Base-by-base conservation (phyloP, 2,329 filamentous ascomycete genomes). In the Ceratocystis eucalypticola region DNA sequence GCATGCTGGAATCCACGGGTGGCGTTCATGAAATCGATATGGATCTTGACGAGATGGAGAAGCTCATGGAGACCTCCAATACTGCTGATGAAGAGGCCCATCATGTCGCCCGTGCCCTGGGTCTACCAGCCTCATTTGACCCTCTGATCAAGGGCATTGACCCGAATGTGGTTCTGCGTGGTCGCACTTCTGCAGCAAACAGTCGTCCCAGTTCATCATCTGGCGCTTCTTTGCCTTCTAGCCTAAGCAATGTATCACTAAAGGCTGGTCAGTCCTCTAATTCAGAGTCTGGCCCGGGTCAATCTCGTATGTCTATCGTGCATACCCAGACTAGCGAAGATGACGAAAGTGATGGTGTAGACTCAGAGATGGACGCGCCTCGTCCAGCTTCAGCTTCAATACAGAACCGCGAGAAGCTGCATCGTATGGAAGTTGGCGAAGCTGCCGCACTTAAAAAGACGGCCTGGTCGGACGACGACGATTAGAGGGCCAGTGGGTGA, bases 1-100 rank as follows among this genome's bases (percentile, higher is more conserved):
- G 87, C 65, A 91, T 96, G 75, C 78, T 96, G 8, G 84, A 88
- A 64, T 82, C 88, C 71, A 81, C 76, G 7, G 74, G 78, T 57
- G 82, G 82, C 44, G 79, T 78, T 62, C 83, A 85, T 71, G 83
- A 85, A 71, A 82, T 82, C 69, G 81, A 85, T 67, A 81, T 78
- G 72, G 80, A 82, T 66, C 76, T 77, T 46, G 80, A 77, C 70
- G 80, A 77, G 70, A 74, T 77, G 6, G 84, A 83, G 72, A 64
- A 66, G 45, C 79, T 83, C 70, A 76, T 84, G 22, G 82, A 84
- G 72, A 76, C 79, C 1, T 76, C 78, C 50, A 77, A 84, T 53
- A 81, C 81, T 0, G 76, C 82, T 1, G 84, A 85, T 69, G 82
- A 85, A 69, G 85, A 88, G 73, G 84, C 84, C 0, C 84, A 86